Base-by-base conservation (phyloP, 2,329 filamentous ascomycete species). In the Fusarium keratoplasticum region DNA sequence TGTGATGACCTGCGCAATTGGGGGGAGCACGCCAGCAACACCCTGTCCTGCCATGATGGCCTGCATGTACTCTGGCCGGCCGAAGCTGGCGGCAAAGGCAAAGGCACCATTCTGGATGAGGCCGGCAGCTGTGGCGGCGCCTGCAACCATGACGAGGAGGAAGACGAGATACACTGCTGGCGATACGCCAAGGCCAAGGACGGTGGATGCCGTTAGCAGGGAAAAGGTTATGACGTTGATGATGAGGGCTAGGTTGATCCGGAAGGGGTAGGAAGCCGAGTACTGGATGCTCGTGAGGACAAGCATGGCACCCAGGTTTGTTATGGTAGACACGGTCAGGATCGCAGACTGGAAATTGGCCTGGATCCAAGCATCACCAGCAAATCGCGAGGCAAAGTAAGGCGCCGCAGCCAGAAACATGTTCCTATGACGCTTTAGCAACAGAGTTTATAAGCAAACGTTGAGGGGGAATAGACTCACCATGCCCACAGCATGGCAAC, bases 401-500 rank as follows among this genome's bases (percentile, higher is more conserved):
- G 96, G 95, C 2, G 95, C 94, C 10, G 96, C 95, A 54, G 96
- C 96, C 76, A 98, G 90, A 83, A 98, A 98, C 96, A 98, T 98
- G 86, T 98, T 98, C 95, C 95, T 96, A 64, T 57, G 14, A 60
- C 16, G 20, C 60, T 31, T 73, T 52, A 73, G 65, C 57, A 60
- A 63, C 54, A 20, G 27, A 16, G 38, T 33, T 60, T 61, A 61
- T 29, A 7, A n/a, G 29, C 36, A 22, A 16, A 6, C 25, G 11
- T 10, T 57, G 18, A 6, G 36, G 22, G 22, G 25, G 20, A 31
- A 25, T 33, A 33, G 20, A 38, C 89, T 76, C 89, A 97, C 96
- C 96, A 98, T 64, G 96, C 95, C 96, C 96, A 98, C 52, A 98
- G 88, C 96, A 98, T 98, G 61, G 95, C 94, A 66, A 98, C 88